Conservation (phyloP, 2,329 filamentous ascomycete genomes). For the Alternaria sp. region DNA sequence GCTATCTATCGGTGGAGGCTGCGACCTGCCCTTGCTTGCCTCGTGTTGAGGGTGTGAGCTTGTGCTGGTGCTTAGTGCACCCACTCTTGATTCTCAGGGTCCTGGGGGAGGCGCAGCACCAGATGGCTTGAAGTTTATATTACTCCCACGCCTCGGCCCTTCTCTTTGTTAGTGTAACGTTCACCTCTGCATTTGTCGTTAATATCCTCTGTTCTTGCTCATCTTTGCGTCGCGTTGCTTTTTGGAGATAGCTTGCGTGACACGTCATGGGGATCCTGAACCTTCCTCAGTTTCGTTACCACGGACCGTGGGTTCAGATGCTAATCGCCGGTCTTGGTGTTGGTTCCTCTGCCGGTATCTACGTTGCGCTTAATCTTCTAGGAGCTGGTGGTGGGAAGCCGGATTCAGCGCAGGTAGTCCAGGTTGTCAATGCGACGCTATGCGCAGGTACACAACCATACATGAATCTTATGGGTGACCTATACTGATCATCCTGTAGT, state of each 20-base stretch:
- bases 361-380: constrained; percentile 42
- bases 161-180: not conserved
- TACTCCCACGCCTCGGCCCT: not conserved
- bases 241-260: not conserved
- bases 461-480: too few relatives aligned
- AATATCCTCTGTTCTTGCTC: not conserved
- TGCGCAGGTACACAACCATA: constrained; percentile 28
- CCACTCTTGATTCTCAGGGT: constrained; percentile 4
- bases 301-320: constrained; percentile 43
- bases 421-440: constrained; percentile 44
- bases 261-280: constrained; percentile 33
- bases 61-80: not conserved
- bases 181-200: not conserved
- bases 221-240: not conserved
- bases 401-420: constrained; percentile 42
- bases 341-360: constrained; percentile 41
- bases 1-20: constrained; percentile 9
- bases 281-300: constrained; percentile 40
- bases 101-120: not conserved
- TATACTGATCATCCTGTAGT: constrained; percentile 20
- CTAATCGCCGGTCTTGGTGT: constrained; percentile 41
- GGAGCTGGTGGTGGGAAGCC: constrained; percentile 41
- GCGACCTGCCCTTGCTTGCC: constrained; percentile 9
- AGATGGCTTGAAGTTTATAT: constrained; percentile 3
- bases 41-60: not conserved